Evolutionary conservation across 2,329 filamentous ascomycete genomes (phyloP).

Genomic region (Colletotrichum tanaceti): DNA sequence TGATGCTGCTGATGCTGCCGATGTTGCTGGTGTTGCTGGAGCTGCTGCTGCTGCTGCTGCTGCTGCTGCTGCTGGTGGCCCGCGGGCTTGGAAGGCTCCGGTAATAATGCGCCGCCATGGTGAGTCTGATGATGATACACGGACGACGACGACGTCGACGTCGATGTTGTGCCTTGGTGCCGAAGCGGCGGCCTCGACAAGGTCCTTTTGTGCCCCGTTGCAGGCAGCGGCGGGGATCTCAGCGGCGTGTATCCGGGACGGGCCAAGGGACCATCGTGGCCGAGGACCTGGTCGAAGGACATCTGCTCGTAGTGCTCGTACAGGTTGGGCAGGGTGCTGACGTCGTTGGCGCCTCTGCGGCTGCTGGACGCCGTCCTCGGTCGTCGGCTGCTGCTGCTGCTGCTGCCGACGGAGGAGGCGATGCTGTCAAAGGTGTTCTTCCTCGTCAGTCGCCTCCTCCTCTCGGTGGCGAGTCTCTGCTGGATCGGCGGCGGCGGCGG

Average conservation of each 20-base stretch:
- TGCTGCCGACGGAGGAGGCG: conserved; percentile 10
- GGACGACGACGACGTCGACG: too few species aligned
- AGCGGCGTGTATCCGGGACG: conserved; percentile 21
- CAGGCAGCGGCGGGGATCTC: conserved; percentile 33
- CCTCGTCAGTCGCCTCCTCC: conserved; percentile 50
- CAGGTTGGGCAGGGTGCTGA: conserved; percentile 60
- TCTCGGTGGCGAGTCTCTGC: conserved; percentile 45
- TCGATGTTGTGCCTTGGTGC: conserved; percentile 4
- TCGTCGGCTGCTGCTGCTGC: too few species aligned
- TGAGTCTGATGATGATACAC: too few species aligned
- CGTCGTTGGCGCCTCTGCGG: conserved; percentile 35
- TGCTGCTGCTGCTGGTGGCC: too few species aligned
- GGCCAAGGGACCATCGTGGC: conserved; percentile 25
- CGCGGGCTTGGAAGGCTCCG: not conserved
- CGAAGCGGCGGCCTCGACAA: conserved; percentile 19
- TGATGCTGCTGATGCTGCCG: too few species aligned
- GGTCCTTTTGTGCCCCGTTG: conserved; percentile 12
- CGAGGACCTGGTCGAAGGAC: conserved; percentile 59
- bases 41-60: too few species aligned
- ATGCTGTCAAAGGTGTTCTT: conserved; percentile 49
- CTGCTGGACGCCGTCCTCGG: conserved; percentile 37
- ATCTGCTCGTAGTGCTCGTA: conserved; percentile 70
- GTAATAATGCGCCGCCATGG: not conserved
- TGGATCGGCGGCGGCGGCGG: conserved; percentile 45
- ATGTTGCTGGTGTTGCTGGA: too few species aligned